These are phyloP conservation scores for Erythrophleum fordii DNA, from an alignment of 306 rosid species.

Conservation along the genomic window DNA sequence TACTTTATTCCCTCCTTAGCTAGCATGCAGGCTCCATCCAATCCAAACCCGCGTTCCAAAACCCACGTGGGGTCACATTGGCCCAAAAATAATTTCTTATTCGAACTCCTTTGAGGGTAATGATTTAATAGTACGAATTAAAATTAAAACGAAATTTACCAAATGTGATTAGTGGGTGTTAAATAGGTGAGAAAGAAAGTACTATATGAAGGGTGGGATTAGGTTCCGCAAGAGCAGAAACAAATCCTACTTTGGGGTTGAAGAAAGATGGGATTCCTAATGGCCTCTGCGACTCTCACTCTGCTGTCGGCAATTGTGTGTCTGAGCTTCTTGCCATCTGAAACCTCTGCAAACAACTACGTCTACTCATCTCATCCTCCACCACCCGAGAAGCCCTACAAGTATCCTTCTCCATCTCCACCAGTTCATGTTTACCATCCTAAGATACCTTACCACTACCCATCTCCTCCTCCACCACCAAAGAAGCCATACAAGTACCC, in stretches of 20 bases:
- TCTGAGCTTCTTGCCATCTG: conserved; percentile 40
- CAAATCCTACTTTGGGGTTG: conserved; percentile 36
- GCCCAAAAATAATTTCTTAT: not conserved
- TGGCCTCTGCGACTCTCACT: conserved; percentile 51
- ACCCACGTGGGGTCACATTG: not conserved
- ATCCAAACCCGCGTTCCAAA: conserved; percentile 5
- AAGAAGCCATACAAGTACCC: conserved; percentile 25
- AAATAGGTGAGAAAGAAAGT: conserved; percentile 44
- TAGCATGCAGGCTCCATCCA: conserved; percentile 22
- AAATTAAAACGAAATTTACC: not conserved
- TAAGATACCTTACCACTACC: not conserved
- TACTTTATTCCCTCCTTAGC: conserved; percentile 10
- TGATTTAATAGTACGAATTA: not conserved
- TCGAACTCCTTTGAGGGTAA: too few species aligned
- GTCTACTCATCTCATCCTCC: conserved; percentile 15
- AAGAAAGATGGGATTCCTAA: conserved; percentile 51
- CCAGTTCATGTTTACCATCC: not conserved
- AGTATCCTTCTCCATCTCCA: conserved; percentile 12
- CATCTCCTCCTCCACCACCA: conserved; percentile 20
- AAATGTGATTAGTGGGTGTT: conserved; percentile 28
- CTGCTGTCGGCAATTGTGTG: conserved; percentile 54
- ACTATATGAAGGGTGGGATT: conserved; percentile 52
- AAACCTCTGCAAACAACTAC: conserved; percentile 50
- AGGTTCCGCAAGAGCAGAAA: conserved; percentile 32
- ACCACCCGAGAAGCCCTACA: not conserved